Conservation (phyloP, 768 basidiomycete genomes). For the Paxillus ammoniavirescens region DNA sequence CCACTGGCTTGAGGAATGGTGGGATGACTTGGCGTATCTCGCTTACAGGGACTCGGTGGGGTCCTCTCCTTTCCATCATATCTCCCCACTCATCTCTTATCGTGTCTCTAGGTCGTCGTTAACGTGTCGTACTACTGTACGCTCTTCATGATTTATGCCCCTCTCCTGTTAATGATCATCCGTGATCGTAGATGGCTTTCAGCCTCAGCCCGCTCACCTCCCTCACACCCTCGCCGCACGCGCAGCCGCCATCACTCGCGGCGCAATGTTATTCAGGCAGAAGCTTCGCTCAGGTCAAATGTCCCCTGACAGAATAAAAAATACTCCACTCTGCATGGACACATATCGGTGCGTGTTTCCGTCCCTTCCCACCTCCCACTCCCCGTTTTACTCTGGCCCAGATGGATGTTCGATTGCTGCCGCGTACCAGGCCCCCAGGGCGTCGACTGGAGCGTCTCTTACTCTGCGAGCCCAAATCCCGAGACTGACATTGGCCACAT, state of each 20-base stretch:
- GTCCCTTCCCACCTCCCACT: not conserved
- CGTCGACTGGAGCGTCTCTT: conserved; percentile 73
- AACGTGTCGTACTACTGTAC: conserved; percentile 95
- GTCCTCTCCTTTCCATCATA: conserved; percentile 17
- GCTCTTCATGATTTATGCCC: conserved; percentile 14
- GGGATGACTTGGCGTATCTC: conserved; percentile 85
- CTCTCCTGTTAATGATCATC: conserved; percentile 8
- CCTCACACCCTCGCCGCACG: conserved; percentile 57
- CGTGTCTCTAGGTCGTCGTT: conserved; percentile 60
- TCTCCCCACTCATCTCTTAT: conserved; percentile 1
- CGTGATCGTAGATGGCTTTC: conserved; percentile 67
- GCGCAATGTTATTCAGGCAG: conserved; percentile 72
- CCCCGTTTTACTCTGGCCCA: conserved; percentile 24
- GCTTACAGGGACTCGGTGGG: conserved; percentile 80
- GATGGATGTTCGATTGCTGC: conserved; percentile 93
- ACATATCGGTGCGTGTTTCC: conserved; percentile 59
- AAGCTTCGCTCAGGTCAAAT: conserved; percentile 65
- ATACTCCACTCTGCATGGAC: conserved; percentile 81
- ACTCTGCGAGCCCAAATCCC: conserved; percentile 46
- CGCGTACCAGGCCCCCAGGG: conserved; percentile 74
- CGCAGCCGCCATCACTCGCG: conserved; percentile 70
- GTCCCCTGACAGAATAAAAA: conserved; percentile 63
- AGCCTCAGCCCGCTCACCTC: conserved; percentile 60
- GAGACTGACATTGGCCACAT: conserved; percentile 67
- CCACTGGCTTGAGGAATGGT: conserved; percentile 94